phyloP scores from a whole-genome alignment of 2,329 filamentous ascomycete genomes.

The Nothomitra cinnamomea region DNA sequence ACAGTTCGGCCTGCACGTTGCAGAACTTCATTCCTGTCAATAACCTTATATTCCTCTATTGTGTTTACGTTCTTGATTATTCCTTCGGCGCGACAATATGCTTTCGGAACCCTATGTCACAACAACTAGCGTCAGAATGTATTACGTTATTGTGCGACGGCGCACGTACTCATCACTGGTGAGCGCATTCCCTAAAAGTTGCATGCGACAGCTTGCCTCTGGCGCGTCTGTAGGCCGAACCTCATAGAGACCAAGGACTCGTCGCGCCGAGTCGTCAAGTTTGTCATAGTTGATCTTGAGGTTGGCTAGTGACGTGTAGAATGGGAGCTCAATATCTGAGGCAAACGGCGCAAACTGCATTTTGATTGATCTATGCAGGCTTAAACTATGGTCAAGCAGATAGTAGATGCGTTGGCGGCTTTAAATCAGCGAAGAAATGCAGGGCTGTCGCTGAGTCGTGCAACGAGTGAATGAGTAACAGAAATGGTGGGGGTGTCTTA shows the following conservation, averaged over 20 bases:
- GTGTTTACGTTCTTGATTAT: slow-evolving; percentile 95
- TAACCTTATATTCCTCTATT: slow-evolving; percentile 75
- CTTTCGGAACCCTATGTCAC: slow-evolving; percentile 41
- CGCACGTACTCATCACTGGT: slow-evolving; percentile 60
- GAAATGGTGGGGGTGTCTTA: no score
- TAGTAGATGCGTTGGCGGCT: no score
- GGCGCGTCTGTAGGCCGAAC: slow-evolving; percentile 54
- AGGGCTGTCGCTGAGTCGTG: no score
- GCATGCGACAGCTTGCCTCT: slow-evolving; percentile 70
- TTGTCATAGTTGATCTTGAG: slow-evolving; percentile 95
- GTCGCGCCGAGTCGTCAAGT: slow-evolving; percentile 81
- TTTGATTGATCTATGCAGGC: not conserved
- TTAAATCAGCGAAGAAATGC: no score
- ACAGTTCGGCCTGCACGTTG: slow-evolving; percentile 65
- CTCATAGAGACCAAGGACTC: slow-evolving; percentile 78
- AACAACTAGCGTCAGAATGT: slow-evolving; percentile 1
- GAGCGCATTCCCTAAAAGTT: slow-evolving; percentile 74
- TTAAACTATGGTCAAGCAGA: no score
- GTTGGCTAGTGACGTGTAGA: slow-evolving; percentile 82
- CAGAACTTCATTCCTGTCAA: slow-evolving; percentile 64
- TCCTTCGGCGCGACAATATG: slow-evolving; percentile 70
- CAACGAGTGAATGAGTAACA: no score
- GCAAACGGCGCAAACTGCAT: slow-evolving; percentile 75
- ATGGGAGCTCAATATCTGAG: slow-evolving; percentile 87
- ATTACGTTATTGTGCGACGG: slow-evolving; percentile 3